phyloP scores from a whole-genome alignment of 257 asterid genomes.

The Capsicum chinense region DNA sequence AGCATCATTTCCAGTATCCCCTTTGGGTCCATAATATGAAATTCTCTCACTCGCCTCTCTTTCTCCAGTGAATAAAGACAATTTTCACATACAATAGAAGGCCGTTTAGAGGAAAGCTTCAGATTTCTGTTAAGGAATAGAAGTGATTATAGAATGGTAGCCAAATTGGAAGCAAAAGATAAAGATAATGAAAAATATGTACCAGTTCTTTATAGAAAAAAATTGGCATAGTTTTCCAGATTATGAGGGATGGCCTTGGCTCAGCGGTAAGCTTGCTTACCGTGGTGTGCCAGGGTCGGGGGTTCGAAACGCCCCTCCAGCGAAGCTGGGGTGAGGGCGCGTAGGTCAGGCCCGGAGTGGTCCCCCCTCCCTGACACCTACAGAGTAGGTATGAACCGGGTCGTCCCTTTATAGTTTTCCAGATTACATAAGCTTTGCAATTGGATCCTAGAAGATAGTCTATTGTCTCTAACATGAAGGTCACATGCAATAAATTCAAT shows the following conservation, averaged over 20 bases:
- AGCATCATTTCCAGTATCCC: slow-evolving; percentile 80
- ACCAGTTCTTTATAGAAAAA: background rate
- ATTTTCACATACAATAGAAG: slow-evolving; percentile 89
- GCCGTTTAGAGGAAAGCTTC: slow-evolving; percentile 88
- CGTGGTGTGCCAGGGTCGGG: too few relatives aligned
- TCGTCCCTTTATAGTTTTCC: too few relatives aligned
- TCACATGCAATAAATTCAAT: background rate
- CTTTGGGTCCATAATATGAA: slow-evolving; percentile 80
- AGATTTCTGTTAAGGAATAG: slow-evolving; percentile 58
- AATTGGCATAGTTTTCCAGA: background rate
- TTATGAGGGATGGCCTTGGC: too few relatives aligned
- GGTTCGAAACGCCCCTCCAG: too few relatives aligned
- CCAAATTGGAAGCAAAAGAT: slow-evolving; percentile 12
- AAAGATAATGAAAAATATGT: background rate
- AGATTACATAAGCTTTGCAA: background rate
- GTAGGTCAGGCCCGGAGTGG: too few relatives aligned
- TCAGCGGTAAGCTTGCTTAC: too few relatives aligned
- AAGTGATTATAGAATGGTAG: slow-evolving; percentile 30
- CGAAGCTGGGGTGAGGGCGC: too few relatives aligned
- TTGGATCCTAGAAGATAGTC: background rate
- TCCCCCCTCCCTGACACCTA: too few relatives aligned
- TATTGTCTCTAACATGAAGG: background rate
- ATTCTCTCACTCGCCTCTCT: slow-evolving; percentile 75
- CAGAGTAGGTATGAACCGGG: too few relatives aligned
- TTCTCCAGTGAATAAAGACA: slow-evolving; percentile 80